A percentile compares a stretch with the other conserved stretches of the same genome.
Conservation (phyloP, 2,329 filamentous ascomycete species). For the Cercospora sp. region DNA sequence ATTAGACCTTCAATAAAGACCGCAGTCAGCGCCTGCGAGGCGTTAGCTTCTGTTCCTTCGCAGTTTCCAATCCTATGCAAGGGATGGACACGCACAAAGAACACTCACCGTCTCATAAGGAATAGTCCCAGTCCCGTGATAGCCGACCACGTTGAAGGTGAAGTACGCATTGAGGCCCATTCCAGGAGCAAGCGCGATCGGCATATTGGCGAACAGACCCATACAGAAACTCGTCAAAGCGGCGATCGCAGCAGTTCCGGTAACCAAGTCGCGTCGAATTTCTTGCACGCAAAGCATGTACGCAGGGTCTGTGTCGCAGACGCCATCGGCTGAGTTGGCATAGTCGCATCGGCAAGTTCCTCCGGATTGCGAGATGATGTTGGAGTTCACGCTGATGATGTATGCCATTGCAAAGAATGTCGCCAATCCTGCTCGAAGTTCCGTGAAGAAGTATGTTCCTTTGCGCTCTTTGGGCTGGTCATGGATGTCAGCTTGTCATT, state of each 20-base stretch:
- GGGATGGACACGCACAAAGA: too few species aligned
- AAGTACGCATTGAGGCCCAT: constrained; percentile 90
- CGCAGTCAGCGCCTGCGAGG: constrained; percentile 65
- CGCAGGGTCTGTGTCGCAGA: constrained; percentile 56
- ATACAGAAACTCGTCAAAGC: constrained; percentile 79
- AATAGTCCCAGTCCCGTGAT: constrained; percentile 70
- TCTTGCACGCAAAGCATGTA: constrained; percentile 63
- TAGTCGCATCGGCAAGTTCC: constrained; percentile 71
- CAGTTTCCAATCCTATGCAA: too few species aligned
- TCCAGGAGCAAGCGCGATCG: constrained; percentile 70
- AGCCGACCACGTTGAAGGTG: constrained; percentile 76
- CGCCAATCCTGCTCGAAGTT: constrained; percentile 77
- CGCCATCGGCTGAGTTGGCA: constrained; percentile 46
- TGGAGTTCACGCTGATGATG: constrained; percentile 66
- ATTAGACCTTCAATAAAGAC: constrained; percentile 88
- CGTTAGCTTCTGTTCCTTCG: not conserved
- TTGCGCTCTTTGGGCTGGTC: constrained; percentile 67
- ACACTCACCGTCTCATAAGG: constrained; percentile 60
- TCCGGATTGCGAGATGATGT: constrained; percentile 69
- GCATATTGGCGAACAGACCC: constrained; percentile 80
- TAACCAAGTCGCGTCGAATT: constrained; percentile 77
- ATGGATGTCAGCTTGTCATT: constrained; percentile 21
- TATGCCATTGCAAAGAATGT: constrained; percentile 72
- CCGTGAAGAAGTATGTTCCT: constrained; percentile 76
- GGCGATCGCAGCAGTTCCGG: constrained; percentile 79